Base-by-base conservation (phyloP, 441 rosid genomes). In the Syzygium syzygioides region DNA sequence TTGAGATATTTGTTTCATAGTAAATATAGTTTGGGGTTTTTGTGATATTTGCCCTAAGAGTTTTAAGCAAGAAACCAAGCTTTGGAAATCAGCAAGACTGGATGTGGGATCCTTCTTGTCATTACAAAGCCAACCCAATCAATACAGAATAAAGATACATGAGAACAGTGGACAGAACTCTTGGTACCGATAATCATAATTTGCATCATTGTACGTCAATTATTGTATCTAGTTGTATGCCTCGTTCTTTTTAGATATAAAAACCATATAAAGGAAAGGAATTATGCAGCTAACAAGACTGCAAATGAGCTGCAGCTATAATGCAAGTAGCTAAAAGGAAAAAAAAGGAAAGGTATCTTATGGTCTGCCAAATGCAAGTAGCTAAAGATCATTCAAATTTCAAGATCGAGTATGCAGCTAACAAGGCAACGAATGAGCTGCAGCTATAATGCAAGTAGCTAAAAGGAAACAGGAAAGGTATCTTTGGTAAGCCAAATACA, bases 51-150 rank as follows among this genome's bases (percentile, higher is more conserved):
- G 48, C 48, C 48, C 9, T 4, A 11, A 20, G 50, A 71, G 83
- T 12, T 37, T 11, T 37, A 37, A 71, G 52, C 83, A 71, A 14
- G 52, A 71, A 71, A 71, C 83, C 50, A 20, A 41, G 83, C 83
- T 23, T 0, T 71, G 83, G 83, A 71, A 71, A 71, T 37, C 83
- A 71, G 83, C 79, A 87, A 87, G 48, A 85, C 30, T 55, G 84
- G 80, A 86, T 89, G 62, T 87, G 52, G 89, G 55, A 86, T 89
- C 91, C 90, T 90, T 87, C 86, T 83, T 90, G 93, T 90, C 92
- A 91, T 92, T 91, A 87, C 90, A 5, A 68, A 86, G 89, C 88
- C 86, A 9, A 54, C 87, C 89, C 88, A 86, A 87, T 57, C 45
- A 41, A 68, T 83, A 25, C 83, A 23, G 83, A 71, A 71, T 71